These are phyloP conservation scores for Dentiscutata heterogama DNA, from an alignment of 371 early-diverging fungal genomes.

Conservation along the genomic window DNA sequence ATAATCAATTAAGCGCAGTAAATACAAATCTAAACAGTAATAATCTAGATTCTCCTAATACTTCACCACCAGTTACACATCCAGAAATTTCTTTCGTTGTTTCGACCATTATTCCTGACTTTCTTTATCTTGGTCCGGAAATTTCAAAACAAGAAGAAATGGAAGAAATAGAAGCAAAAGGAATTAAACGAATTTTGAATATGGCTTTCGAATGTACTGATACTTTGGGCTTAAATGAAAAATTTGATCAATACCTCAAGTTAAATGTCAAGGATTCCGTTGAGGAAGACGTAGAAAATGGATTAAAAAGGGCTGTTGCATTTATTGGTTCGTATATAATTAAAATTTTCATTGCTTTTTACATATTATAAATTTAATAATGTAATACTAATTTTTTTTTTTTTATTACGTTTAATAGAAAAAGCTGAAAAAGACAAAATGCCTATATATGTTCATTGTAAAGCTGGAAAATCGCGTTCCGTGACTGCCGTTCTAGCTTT, in stretches of 20 bases:
- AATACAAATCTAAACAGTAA: not conserved
- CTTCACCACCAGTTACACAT: conserved; percentile 55
- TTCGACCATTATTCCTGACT: conserved; percentile 69
- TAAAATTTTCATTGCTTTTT: not conserved
- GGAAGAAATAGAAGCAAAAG: conserved; percentile 57
- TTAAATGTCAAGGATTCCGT: conserved; percentile 70
- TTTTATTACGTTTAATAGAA: conserved; percentile 2
- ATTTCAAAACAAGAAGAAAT: conserved; percentile 64
- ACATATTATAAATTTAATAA: not conserved
- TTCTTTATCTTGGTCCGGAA: conserved; percentile 71
- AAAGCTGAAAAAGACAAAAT: conserved; percentile 41
- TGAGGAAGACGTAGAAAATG: conserved; percentile 68
- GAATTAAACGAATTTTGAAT: conserved; percentile 65
- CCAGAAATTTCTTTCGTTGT: conserved; percentile 64
- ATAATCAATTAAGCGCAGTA: conserved; percentile 8
- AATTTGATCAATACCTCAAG: conserved; percentile 62
- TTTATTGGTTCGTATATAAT: conserved; percentile 68
- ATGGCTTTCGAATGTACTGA: conserved; percentile 76
- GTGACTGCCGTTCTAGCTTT: conserved; percentile 84
- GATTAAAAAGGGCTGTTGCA: conserved; percentile 65
- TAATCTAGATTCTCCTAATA: conserved; percentile 45
- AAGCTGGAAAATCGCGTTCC: conserved; percentile 86
- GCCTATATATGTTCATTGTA: conserved; percentile 86
- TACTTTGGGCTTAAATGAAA: conserved; percentile 56
- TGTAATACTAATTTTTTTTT: too few relatives aligned